Evolutionary conservation across 345 rosid species (phyloP).

Genomic region (Moringa oleifera): DNA sequence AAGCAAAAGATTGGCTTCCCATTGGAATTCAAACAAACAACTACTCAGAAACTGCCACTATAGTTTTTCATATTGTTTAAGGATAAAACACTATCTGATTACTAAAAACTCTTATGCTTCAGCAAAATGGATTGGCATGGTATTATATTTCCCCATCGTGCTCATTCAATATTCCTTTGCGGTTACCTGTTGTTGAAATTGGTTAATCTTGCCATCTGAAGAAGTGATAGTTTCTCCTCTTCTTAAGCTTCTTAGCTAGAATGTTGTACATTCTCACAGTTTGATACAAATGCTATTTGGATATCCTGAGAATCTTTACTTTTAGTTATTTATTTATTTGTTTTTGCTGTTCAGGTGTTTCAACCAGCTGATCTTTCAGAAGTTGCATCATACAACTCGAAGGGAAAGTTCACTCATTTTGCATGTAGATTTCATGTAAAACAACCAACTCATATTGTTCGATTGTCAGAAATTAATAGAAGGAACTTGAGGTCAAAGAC

Average conservation of each 20-base stretch:
- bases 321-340: background rate
- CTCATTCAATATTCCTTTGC: background rate
- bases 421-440: conserved; percentile 12
- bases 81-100: too few species aligned
- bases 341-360: conserved; percentile 24
- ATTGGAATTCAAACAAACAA: background rate
- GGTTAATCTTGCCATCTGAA: too few species aligned
- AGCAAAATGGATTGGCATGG: too few species aligned
- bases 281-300: background rate
- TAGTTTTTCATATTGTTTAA: too few species aligned
- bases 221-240: background rate
- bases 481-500: conserved; percentile 16
- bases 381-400: conserved; percentile 14
- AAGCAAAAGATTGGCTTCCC: background rate
- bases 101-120: too few species aligned
- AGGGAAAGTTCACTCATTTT: conserved; percentile 20
- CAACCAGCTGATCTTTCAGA: conserved; percentile 23
- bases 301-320: background rate
- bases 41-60: background rate
- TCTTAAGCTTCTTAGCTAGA: background rate
- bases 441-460: conserved; percentile 9
- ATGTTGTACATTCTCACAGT: background rate
- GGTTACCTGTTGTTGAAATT: background rate
- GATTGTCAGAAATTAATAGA: conserved; percentile 12
- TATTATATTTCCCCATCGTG: background rate